Conservation (phyloP, 345 rosid genomes). For the Diplotaxis tenuifolia region DNA sequence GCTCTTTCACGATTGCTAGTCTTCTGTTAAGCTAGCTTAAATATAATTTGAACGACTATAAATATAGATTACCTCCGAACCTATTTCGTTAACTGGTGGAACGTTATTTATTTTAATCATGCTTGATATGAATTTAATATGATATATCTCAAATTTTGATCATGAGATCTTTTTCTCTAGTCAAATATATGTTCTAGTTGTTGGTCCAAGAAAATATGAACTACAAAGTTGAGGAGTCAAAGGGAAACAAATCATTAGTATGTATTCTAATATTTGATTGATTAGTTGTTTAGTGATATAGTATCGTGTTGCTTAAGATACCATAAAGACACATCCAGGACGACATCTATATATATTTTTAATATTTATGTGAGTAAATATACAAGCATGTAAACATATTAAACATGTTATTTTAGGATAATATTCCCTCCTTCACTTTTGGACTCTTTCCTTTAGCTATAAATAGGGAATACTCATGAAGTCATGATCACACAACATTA, state of each 20-base stretch:
- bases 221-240: background rate
- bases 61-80: too few relatives aligned
- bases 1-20: too few relatives aligned
- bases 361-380: too few relatives aligned
- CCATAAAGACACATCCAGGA: constrained; percentile 5
- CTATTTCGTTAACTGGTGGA: too few relatives aligned
- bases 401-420: too few relatives aligned
- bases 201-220: constrained; percentile 2
- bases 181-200: background rate
- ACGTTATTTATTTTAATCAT: too few relatives aligned
- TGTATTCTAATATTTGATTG: constrained; percentile 6
- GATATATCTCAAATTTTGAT: too few relatives aligned
- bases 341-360: constrained; percentile 11
- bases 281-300: background rate
- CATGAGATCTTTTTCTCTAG: background rate
- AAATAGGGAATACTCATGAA: constrained; percentile 23
- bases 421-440: constrained; percentile 19
- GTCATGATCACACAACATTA: constrained; percentile 4
- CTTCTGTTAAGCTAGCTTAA: too few relatives aligned
- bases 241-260: background rate
- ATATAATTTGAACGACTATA: too few relatives aligned
- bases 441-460: constrained; percentile 20
- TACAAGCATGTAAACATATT: background rate
- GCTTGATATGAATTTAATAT: too few relatives aligned
- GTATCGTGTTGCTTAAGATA: constrained; percentile 26